phyloP scores from a whole-genome alignment of 441 rosid species.

The Isatis lusitanica region DNA sequence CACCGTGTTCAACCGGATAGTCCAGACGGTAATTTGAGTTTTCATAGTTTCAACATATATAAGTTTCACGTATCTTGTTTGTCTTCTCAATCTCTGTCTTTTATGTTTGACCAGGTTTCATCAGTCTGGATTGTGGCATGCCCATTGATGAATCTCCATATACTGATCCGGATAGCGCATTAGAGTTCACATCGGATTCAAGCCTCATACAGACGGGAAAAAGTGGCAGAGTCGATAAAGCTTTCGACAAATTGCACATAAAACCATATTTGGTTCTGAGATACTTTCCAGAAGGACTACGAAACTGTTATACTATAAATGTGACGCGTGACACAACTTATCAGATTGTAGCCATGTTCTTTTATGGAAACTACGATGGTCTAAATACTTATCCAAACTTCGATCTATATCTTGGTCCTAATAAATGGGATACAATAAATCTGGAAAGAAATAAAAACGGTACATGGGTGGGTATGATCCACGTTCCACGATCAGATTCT shows the following conservation, averaged over 20 bases:
- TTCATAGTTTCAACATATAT: background rate
- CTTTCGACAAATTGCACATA: background rate
- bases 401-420: conserved; percentile 38
- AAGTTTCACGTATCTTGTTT: background rate
- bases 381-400: conserved; percentile 20
- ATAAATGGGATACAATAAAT: conserved; percentile 32
- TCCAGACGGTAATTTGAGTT: background rate
- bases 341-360: conserved; percentile 19
- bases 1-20: background rate
- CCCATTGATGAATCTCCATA: background rate
- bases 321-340: conserved; percentile 6
- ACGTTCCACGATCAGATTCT: background rate
- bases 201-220: background rate
- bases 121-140: background rate
- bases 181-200: background rate
- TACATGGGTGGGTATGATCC: conserved; percentile 19
- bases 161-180: background rate
- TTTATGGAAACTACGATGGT: conserved; percentile 43
- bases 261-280: conserved; percentile 15
- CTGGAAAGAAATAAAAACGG: background rate
- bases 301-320: conserved; percentile 40
- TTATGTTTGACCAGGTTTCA: background rate
- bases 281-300: conserved; percentile 39
- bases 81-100: background rate
- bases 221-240: background rate